Evolutionary conservation across 805 yeast genomes (phyloP).

Genomic region (Metschnikowia rubicola): DNA sequence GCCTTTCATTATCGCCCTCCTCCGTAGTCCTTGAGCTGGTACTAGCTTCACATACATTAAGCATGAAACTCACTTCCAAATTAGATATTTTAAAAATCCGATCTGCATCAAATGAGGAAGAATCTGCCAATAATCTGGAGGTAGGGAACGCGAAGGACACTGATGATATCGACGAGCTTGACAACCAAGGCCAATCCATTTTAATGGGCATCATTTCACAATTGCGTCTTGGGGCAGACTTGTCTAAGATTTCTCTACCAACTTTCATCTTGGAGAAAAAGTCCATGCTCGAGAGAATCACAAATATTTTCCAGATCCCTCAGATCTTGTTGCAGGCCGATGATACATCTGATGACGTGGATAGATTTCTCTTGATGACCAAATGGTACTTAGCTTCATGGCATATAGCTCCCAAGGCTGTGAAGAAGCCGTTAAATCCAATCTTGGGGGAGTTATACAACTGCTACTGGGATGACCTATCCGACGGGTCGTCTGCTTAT

Average conservation of each 20-base stretch:
- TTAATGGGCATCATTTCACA: constrained; percentile 85
- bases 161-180: constrained; percentile 83
- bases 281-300: constrained; percentile 92
- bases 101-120: too few relatives aligned
- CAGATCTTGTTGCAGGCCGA: constrained; percentile 70
- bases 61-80: too few relatives aligned
- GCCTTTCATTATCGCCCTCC: too few relatives aligned
- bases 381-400: constrained; percentile 93
- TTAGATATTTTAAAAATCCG: too few relatives aligned
- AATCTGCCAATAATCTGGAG: too few relatives aligned
- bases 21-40: too few relatives aligned
- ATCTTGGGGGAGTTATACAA: constrained; percentile 88
- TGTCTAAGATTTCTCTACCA: constrained; percentile 88
- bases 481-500: constrained; percentile 63
- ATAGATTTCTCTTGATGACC: constrained; percentile 70
- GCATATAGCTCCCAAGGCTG: constrained; percentile 99
- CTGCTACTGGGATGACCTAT: constrained; percentile 88
- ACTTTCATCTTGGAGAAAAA: constrained; percentile 93
- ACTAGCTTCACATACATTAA: too few relatives aligned
- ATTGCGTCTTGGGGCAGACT: constrained; percentile 87
- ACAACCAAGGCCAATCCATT: constrained; percentile 84
- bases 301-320: constrained; percentile 83
- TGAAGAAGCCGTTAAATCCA: constrained; percentile 94
- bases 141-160: background rate
- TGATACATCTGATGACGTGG: constrained; percentile 49